Percentiles rank a stretch among this genome's conserved stretches.
phyloP scores from a whole-genome alignment of 495 filamentous ascomycete genomes.

The Tuber calosporum region DNA sequence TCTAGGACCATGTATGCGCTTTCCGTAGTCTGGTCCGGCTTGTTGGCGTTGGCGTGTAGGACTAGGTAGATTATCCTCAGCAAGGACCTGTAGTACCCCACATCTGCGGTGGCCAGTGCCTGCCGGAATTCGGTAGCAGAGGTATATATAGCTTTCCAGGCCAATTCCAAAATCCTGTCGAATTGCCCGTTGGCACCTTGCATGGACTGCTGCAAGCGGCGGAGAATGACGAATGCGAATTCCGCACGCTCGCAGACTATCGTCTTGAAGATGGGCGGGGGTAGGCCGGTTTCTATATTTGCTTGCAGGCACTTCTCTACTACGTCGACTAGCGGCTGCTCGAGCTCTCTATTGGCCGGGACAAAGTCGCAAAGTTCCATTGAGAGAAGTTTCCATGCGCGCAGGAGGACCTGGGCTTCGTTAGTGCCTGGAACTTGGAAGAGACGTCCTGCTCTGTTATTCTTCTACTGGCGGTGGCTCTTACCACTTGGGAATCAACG shows the following conservation, averaged over 20 bases:
- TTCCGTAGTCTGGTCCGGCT: conserved; percentile 26
- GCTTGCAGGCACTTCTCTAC: conserved; percentile 38
- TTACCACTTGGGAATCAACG: conserved; percentile 82
- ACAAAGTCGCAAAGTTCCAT: conserved; percentile 72
- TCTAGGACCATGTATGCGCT: conserved; percentile 46
- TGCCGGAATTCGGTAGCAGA: conserved; percentile 29
- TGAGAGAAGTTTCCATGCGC: conserved; percentile 82
- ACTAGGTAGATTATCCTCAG: conserved; percentile 78
- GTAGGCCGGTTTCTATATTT: conserved; percentile 37
- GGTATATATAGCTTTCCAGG: conserved; percentile 37
- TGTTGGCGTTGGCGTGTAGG: conserved; percentile 43
- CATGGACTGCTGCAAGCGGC: conserved; percentile 34
- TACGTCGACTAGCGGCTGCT: conserved; percentile 41
- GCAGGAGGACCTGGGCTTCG: conserved; percentile 58
- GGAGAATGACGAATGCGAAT: conserved; percentile 41
- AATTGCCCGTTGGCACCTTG: conserved; percentile 34
- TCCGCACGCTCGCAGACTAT: conserved; percentile 40
- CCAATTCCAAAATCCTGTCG: conserved; percentile 28
- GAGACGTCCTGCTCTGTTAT: background rate
- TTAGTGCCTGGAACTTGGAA: conserved; percentile 36
- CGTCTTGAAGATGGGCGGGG: conserved; percentile 33
- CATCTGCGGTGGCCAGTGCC: conserved; percentile 49
- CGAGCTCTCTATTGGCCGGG: conserved; percentile 45
- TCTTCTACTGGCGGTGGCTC: conserved; percentile 40
- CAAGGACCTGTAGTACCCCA: conserved; percentile 70